These are phyloP conservation scores for Diophrys appendiculata DNA, from an alignment of 73 alveolate species.

Conservation along the genomic window DNA sequence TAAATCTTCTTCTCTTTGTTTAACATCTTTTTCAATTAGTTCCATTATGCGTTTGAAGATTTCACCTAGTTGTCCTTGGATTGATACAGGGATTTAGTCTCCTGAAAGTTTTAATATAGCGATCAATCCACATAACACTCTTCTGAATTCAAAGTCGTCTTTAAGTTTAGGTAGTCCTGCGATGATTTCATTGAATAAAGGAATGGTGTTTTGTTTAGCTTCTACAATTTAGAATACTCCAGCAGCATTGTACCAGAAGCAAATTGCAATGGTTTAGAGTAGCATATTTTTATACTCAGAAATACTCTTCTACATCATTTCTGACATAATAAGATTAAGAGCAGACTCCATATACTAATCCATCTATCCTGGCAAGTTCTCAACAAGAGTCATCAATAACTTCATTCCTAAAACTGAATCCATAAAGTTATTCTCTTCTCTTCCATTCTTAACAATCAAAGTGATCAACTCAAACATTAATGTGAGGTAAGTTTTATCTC, in stretches of 20 bases:
- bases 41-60: slow-evolving; percentile 45
- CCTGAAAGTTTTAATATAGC: slow-evolving; percentile 34
- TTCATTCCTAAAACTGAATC: slow-evolving; percentile 26
- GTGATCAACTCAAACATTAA: slow-evolving; percentile 41
- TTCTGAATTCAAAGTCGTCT: slow-evolving; percentile 56
- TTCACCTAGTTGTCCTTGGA: slow-evolving; percentile 30
- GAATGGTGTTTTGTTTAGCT: slow-evolving; percentile 17
- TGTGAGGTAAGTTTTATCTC: slow-evolving; percentile 28
- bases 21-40: slow-evolving; percentile 37
- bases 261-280: slow-evolving; percentile 51
- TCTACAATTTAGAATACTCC: slow-evolving; percentile 38
- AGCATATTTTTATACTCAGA: slow-evolving; percentile 31
- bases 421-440: too few relatives aligned
- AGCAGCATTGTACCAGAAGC: slow-evolving; percentile 65
- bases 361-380: slow-evolving; percentile 41
- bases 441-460: not conserved
- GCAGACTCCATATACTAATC: too few relatives aligned
- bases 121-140: slow-evolving; percentile 57
- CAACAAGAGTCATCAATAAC: slow-evolving; percentile 54
- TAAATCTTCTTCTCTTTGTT: slow-evolving; percentile 46
- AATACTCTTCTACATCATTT: too few relatives aligned
- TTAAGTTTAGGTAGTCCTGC: slow-evolving; percentile 24
- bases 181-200: slow-evolving; percentile 34
- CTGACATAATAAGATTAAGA: too few relatives aligned
- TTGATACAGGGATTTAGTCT: slow-evolving; percentile 18